A percentile compares a stretch with the other conserved stretches of the same genome.
Conservation (phyloP, 2,329 filamentous ascomycete species). For the Phaeophleospora eucalypticola region DNA sequence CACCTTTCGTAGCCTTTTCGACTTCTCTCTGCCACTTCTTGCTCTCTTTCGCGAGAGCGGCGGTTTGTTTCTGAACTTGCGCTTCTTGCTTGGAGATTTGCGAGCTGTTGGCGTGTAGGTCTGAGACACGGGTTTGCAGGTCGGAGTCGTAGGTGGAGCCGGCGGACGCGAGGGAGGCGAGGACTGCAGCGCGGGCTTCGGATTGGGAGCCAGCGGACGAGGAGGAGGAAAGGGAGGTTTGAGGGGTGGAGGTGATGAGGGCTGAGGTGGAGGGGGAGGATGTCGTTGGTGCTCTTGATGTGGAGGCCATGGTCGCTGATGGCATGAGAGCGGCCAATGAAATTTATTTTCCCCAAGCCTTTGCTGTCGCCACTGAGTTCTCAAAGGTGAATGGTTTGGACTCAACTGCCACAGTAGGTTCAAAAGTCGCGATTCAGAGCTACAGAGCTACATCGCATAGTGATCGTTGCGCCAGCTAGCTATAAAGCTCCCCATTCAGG, state of each 20-base stretch:
- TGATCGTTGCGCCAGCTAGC: no score
- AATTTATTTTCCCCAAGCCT: no score
- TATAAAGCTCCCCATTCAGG: no score
- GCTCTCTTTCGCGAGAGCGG: slow-evolving; percentile 59
- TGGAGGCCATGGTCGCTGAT: neutral
- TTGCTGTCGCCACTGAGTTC: no score
- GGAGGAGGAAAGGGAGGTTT: no score
- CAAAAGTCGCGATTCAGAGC: no score
- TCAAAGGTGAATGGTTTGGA: no score
- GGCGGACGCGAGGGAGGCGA: slow-evolving; percentile 50
- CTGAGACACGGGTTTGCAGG: slow-evolving; percentile 62
- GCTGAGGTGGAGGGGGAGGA: slow-evolving; percentile 17
- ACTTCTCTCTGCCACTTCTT: slow-evolving; percentile 62
- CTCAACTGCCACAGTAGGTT: no score
- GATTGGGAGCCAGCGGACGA: slow-evolving; percentile 36
- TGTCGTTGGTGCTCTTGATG: slow-evolving; percentile 17
- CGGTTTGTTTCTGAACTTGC: slow-evolving; percentile 40
- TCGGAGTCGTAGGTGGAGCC: slow-evolving; percentile 67
- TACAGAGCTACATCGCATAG: no score
- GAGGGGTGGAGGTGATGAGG: no score
- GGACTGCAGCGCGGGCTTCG: slow-evolving; percentile 50
- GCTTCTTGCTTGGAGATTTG: slow-evolving; percentile 63
- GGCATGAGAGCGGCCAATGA: no score
- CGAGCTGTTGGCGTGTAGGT: slow-evolving; percentile 65
- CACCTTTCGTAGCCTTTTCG: slow-evolving; percentile 56